Evolutionary conservation across 352 stramenopile species (phyloP).

Genomic region (Halophytophthora polymorphica): DNA sequence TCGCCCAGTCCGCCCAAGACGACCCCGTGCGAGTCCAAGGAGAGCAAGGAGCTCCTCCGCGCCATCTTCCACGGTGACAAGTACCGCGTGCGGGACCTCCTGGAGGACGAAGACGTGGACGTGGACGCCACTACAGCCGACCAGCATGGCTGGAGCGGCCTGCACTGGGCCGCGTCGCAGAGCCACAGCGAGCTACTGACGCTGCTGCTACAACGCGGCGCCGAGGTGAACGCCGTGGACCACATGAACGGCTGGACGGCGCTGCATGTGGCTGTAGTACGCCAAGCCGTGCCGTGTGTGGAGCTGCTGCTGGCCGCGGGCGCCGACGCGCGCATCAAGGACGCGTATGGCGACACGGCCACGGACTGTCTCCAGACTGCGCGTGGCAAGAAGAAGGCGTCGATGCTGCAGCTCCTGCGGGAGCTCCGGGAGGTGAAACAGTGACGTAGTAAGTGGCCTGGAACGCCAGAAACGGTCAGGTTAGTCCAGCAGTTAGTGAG

Average conservation of each 20-base stretch:
- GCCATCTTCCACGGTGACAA: slow-evolving; percentile 62
- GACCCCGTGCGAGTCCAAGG: slow-evolving; percentile 40
- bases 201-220: slow-evolving; percentile 38
- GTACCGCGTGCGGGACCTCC: slow-evolving; percentile 47
- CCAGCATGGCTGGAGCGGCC: slow-evolving; percentile 75
- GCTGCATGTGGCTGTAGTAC: slow-evolving; percentile 65
- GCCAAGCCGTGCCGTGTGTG: slow-evolving; percentile 38
- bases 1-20: slow-evolving; percentile 29
- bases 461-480: background rate
- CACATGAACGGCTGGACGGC: slow-evolving; percentile 71
- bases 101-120: slow-evolving; percentile 33
- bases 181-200: slow-evolving; percentile 50
- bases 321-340: slow-evolving; percentile 30
- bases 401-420: slow-evolving; percentile 43
- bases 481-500: too few species aligned
- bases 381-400: slow-evolving; percentile 39
- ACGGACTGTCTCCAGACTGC: slow-evolving; percentile 34
- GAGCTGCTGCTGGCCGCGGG: slow-evolving; percentile 45
- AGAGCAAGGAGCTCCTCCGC: slow-evolving; percentile 60
- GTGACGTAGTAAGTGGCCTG: slow-evolving; percentile 7
- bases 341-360: slow-evolving; percentile 54
- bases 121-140: slow-evolving; percentile 47
- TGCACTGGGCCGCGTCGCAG: slow-evolving; percentile 78
- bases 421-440: slow-evolving; percentile 13
- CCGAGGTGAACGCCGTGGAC: slow-evolving; percentile 54